phyloP scores from a whole-genome alignment of 176 grass and related monocot species.

The Hordeum marinum region DNA sequence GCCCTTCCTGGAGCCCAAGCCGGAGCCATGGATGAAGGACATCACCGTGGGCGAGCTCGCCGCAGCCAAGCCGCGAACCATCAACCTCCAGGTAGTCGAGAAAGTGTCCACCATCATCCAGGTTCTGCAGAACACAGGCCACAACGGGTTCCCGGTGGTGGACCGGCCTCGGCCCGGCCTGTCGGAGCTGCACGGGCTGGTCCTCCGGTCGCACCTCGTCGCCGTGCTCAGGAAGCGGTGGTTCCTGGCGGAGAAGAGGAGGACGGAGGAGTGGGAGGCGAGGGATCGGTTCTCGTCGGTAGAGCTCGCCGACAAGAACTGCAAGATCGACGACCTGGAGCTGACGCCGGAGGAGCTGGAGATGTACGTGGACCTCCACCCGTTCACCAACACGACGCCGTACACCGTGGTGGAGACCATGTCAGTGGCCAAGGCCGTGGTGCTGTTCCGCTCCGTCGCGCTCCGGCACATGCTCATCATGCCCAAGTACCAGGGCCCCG shows the following conservation, averaged over 20 bases:
- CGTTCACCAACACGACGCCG: constrained; percentile 83
- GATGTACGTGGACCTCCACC: constrained; percentile 83
- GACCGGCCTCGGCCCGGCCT: constrained; percentile 34
- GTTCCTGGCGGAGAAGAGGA: constrained; percentile 63
- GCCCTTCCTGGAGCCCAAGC: constrained; percentile 75
- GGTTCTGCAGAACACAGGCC: constrained; percentile 43
- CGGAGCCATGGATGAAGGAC: constrained; percentile 94
- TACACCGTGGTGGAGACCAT: constrained; percentile 99
- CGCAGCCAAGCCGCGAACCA: constrained; percentile 41
- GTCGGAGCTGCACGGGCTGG: constrained; percentile 72
- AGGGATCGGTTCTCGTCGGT: constrained; percentile 64
- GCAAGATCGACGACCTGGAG: constrained; percentile 14
- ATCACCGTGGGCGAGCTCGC: constrained; percentile 74
- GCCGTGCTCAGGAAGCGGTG: constrained; percentile 67
- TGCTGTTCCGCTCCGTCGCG: constrained; percentile 72
- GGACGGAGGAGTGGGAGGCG: constrained; percentile 70
- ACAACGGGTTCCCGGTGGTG: constrained; percentile 87
- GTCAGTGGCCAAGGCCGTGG: constrained; percentile 89
- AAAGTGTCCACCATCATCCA: constrained; percentile 55
- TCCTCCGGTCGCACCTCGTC: constrained; percentile 70
- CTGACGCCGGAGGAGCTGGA: constrained; percentile 65
- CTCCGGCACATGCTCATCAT: constrained; percentile 90
- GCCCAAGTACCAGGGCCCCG: constrained; percentile 79
- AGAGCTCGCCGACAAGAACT: constrained; percentile 56
- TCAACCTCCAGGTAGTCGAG: constrained; percentile 61